phyloP scores from a whole-genome alignment of 805 yeast genomes.

The Suhomyces kilbournensis region DNA sequence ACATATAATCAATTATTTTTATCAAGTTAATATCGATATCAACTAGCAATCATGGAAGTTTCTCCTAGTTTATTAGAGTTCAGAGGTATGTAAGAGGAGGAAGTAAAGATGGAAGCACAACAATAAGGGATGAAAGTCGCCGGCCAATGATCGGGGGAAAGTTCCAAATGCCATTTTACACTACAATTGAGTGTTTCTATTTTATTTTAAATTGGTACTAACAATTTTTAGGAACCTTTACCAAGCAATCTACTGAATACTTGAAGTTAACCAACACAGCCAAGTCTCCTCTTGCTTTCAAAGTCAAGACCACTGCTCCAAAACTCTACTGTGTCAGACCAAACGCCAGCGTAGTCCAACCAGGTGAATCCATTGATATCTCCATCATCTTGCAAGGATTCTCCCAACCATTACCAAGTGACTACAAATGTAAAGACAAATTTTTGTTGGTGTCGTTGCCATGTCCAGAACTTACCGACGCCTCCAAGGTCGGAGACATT shows the following conservation, averaged over 20 bases:
- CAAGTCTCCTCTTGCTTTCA: conserved; percentile 70
- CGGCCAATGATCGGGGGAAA: no score
- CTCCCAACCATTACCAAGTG: conserved; percentile 67
- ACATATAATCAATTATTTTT: background rate
- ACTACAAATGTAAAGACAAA: conserved; percentile 84
- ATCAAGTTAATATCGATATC: background rate
- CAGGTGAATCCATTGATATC: conserved; percentile 71
- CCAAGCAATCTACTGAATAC: conserved; percentile 64
- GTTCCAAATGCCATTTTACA: no score
- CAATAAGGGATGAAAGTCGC: no score
- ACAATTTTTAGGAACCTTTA: conserved; percentile 61
- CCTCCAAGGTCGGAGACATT: conserved; percentile 56
- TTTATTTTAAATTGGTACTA: conserved; percentile 5
- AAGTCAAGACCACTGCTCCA: conserved; percentile 98
- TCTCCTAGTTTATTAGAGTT: conserved; percentile 72
- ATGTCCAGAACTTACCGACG: conserved; percentile 57
- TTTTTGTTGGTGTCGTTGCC: conserved; percentile 87
- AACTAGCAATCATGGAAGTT: conserved; percentile 53
- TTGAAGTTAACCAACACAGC: conserved; percentile 55
- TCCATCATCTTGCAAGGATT: conserved; percentile 85
- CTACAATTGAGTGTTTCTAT: no score
- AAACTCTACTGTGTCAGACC: conserved; percentile 95
- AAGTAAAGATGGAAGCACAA: no score
- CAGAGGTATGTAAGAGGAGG: conserved; percentile 55
- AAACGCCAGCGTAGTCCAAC: conserved; percentile 74